phyloP scores from a whole-genome alignment of 1,284 basidiomycete genomes.

The Boletus subluridellus region DNA sequence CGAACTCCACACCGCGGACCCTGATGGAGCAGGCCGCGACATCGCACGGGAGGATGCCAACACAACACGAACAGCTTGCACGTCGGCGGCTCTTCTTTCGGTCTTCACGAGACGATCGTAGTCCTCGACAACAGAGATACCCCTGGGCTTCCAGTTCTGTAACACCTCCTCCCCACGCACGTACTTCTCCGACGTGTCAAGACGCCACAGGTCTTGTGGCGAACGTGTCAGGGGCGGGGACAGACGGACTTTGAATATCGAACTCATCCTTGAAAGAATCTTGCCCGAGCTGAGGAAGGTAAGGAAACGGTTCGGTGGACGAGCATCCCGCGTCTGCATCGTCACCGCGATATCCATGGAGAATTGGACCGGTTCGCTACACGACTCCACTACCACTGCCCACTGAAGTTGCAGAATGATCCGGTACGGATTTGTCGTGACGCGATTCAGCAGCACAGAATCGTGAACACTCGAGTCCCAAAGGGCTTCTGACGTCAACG shows the following conservation, averaged over 20 bases:
- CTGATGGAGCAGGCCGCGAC: slow-evolving; percentile 47
- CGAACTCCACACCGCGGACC: slow-evolving; percentile 58
- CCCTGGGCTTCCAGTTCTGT: slow-evolving; percentile 81
- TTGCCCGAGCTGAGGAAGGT: slow-evolving; percentile 75
- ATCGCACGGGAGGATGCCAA: slow-evolving; percentile 51
- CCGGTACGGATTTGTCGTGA: slow-evolving; percentile 76
- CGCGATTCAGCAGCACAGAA: slow-evolving; percentile 79
- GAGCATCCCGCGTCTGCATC: slow-evolving; percentile 85
- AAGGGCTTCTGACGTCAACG: slow-evolving; percentile 64
- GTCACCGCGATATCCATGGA: slow-evolving; percentile 82
- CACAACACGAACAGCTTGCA: slow-evolving; percentile 82
- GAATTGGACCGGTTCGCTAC: slow-evolving; percentile 81
- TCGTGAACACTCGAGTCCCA: slow-evolving; percentile 97
- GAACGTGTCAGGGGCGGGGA: slow-evolving; percentile 85
- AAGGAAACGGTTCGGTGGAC: slow-evolving; percentile 74
- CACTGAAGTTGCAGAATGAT: slow-evolving; percentile 77
- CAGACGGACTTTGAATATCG: slow-evolving; percentile 77
- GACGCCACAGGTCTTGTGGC: slow-evolving; percentile 86
- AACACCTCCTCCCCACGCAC: slow-evolving; percentile 88
- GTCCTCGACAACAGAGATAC: slow-evolving; percentile 85
- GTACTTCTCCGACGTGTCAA: slow-evolving; percentile 92
- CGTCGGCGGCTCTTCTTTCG: slow-evolving; percentile 78
- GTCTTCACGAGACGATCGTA: slow-evolving; percentile 67
- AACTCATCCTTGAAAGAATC: slow-evolving; percentile 71
- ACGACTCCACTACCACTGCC: slow-evolving; percentile 79